These are phyloP conservation scores for Rutstroemia sp. DNA, from an alignment of 2,329 filamentous ascomycete genomes.

Conservation along the genomic window DNA sequence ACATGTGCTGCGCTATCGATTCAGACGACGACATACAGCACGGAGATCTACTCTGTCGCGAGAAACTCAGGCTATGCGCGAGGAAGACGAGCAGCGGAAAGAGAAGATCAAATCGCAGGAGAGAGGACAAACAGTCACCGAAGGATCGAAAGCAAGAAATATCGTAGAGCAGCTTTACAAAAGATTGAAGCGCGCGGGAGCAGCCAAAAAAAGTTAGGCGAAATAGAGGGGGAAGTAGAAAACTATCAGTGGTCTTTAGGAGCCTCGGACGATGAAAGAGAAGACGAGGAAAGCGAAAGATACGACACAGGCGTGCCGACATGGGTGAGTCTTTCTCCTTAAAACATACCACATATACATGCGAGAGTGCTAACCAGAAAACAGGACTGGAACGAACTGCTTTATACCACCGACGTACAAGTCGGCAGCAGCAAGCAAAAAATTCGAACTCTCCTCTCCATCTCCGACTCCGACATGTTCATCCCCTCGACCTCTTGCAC, in stretches of 20 bases:
- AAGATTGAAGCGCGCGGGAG: background rate
- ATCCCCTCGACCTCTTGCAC: background rate
- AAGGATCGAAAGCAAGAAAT: background rate
- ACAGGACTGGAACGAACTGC: conserved; percentile 9
- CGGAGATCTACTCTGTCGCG: conserved; percentile 1
- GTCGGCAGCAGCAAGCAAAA: conserved; percentile 11
- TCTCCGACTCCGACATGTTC: conserved; percentile 4
- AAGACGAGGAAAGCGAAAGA: background rate
- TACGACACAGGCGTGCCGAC: background rate
- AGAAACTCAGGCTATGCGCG: conserved; percentile 2
- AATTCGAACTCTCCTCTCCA: background rate
- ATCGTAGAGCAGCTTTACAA: background rate
- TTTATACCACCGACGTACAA: conserved; percentile 8
- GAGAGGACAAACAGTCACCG: conserved; percentile 3
- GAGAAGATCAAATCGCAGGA: background rate
- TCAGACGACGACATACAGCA: conserved; percentile 1
- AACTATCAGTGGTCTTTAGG: background rate
- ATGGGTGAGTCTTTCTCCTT: background rate
- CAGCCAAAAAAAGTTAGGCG: background rate
- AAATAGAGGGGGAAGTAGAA: conserved; percentile 1
- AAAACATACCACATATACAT: background rate
- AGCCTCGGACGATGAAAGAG: background rate
- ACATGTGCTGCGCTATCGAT: background rate
- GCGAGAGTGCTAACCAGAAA: background rate
- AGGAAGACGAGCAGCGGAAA: background rate